phyloP scores from a whole-genome alignment of 2,329 filamentous ascomycete genomes.

The Claviceps spartinae region DNA sequence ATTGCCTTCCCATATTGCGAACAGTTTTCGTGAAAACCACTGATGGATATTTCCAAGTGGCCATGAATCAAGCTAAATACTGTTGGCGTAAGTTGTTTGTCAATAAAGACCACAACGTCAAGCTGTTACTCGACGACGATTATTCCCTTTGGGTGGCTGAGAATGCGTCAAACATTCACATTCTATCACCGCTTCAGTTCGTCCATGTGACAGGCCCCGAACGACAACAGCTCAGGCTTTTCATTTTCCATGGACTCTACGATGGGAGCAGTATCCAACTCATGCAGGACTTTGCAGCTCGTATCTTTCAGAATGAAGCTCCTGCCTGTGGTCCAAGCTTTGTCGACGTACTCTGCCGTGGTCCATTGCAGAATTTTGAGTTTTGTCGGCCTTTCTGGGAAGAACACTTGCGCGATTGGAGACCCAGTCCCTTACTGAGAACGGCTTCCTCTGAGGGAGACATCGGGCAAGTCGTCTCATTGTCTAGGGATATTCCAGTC shows the following conservation, averaged over 20 bases:
- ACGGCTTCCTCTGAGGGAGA: conserved; percentile 3
- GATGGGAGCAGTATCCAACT: conserved; percentile 67
- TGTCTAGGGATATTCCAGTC: conserved; percentile 21
- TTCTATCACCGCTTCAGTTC: conserved; percentile 40
- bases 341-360: conserved; percentile 51
- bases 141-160: conserved; percentile 37
- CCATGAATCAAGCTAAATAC: conserved; percentile 31
- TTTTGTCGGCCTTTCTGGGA: conserved; percentile 51
- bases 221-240: background rate
- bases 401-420: conserved; percentile 31
- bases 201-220: conserved; percentile 21
- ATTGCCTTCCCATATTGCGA: conserved; percentile 49
- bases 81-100: conserved; percentile 29
- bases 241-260: conserved; percentile 71
- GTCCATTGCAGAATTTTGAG: conserved; percentile 44
- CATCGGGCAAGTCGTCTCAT: conserved; percentile 6
- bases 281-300: conserved; percentile 44
- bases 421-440: background rate
- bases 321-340: conserved; percentile 38
- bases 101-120: conserved; percentile 16
- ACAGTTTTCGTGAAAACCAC: conserved; percentile 59
- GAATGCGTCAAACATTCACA: conserved; percentile 35
- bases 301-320: conserved; percentile 10
- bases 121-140: conserved; percentile 19
- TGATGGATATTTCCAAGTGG: conserved; percentile 65